Conservation (phyloP, 306 rosid genomes). For the Canavalia ensiformis region DNA sequence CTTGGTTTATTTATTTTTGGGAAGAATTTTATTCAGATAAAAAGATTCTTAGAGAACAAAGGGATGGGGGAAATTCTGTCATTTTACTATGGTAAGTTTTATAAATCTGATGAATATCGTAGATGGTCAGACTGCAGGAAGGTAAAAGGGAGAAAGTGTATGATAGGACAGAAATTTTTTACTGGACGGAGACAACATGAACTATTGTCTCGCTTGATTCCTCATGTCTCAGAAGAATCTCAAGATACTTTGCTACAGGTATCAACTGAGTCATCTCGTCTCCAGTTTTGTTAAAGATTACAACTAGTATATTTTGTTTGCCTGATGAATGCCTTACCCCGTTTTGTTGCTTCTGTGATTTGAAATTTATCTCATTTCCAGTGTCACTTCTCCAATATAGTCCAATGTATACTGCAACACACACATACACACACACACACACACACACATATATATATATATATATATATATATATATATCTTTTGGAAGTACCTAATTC, state of each 20-base stretch:
- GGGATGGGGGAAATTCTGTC: slow-evolving; percentile 70
- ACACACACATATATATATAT: too few species aligned
- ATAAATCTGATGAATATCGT: slow-evolving; percentile 62
- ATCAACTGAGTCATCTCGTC: slow-evolving; percentile 28
- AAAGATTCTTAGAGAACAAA: slow-evolving; percentile 68
- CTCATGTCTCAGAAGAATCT: slow-evolving; percentile 63
- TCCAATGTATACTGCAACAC: neutral
- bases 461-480: too few species aligned
- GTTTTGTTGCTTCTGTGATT: slow-evolving; percentile 35
- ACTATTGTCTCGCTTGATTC: slow-evolving; percentile 70
- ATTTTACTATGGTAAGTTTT: slow-evolving; percentile 82
- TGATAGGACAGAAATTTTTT: slow-evolving; percentile 67
- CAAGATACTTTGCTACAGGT: slow-evolving; percentile 70
- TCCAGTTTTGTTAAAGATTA: slow-evolving; percentile 31
- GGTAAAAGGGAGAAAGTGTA: slow-evolving; percentile 63
- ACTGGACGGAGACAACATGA: slow-evolving; percentile 73
- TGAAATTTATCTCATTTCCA: slow-evolving; percentile 8
- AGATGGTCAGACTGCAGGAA: slow-evolving; percentile 78
- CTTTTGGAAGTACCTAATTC: neutral
- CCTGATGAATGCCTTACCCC: slow-evolving; percentile 30
- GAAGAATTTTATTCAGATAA: slow-evolving; percentile 68
- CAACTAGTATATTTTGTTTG: slow-evolving; percentile 20
- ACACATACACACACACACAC: too few species aligned
- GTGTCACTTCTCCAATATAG: slow-evolving; percentile 12
- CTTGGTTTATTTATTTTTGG: slow-evolving; percentile 85